Conservation (phyloP, 2,329 filamentous ascomycete genomes). For the Ascochyta clinopodiicola region DNA sequence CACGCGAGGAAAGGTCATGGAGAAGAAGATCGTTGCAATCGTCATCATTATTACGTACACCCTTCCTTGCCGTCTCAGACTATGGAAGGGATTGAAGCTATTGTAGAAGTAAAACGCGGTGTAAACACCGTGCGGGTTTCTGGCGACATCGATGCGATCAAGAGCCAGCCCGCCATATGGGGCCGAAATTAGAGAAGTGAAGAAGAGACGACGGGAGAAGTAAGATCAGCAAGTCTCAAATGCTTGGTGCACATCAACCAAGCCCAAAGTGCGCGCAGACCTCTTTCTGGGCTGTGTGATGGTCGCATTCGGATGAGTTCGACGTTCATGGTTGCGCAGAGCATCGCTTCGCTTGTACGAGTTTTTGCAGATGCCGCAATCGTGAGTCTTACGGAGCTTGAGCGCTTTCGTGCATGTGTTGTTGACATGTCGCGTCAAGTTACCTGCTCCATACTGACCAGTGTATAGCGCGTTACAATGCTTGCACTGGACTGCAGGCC, state of each 20-base stretch:
- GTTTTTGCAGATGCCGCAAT: not conserved
- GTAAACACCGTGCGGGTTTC: not conserved
- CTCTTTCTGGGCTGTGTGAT: not conserved
- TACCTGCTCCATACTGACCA: not conserved
- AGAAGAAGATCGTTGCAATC: not conserved
- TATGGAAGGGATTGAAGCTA: not conserved
- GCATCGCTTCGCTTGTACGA: constrained; percentile 12
- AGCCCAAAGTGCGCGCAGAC: not conserved
- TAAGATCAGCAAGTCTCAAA: not conserved
- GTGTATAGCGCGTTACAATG: not conserved
- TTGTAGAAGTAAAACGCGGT: not conserved
- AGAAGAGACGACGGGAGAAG: not conserved
- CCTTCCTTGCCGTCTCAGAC: not conserved
- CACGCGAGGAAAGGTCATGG: not conserved
- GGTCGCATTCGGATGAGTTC: not conserved
- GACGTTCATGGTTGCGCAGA: constrained; percentile 1
- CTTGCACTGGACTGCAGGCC: not conserved
- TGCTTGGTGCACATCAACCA: not conserved
- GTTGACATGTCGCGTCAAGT: not conserved
- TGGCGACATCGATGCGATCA: not conserved
- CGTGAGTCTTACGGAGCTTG: not conserved
- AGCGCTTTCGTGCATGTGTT: not conserved
- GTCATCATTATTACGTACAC: not conserved
- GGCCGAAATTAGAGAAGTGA: not conserved
- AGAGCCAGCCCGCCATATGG: not conserved